A percentile compares a stretch with the other conserved stretches of the same genome.
These are phyloP conservation scores for Dalechampia spathulata DNA, from an alignment of 441 rosid genomes.

Conservation along the genomic window DNA sequence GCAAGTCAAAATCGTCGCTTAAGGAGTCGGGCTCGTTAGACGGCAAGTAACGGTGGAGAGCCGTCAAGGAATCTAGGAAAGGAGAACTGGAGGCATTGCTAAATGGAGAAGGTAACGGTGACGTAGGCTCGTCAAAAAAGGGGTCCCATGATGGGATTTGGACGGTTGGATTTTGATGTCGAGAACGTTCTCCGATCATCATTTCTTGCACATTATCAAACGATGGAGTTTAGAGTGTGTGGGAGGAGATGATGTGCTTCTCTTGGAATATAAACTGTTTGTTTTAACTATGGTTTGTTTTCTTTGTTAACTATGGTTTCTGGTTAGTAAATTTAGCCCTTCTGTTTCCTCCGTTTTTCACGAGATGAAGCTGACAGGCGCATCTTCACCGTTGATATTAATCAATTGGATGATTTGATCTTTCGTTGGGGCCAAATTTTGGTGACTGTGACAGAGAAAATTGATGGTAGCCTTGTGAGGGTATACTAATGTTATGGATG, in stretches of 20 bases:
- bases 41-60: constrained; percentile 54
- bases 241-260: not conserved
- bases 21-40: constrained; percentile 44
- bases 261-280: constrained; percentile 34
- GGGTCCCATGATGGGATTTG: constrained; percentile 57
- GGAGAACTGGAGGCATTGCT: constrained; percentile 23
- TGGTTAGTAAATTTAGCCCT: constrained; percentile 22
- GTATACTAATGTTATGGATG: not conserved
- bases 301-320: constrained; percentile 28
- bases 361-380: constrained; percentile 7
- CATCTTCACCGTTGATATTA: constrained; percentile 23
- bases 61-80: constrained; percentile 46
- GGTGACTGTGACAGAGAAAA: not conserved
- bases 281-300: constrained; percentile 29
- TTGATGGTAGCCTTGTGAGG: constrained; percentile 14
- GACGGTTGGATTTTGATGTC: constrained; percentile 38
- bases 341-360: not conserved
- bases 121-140: constrained; percentile 20
- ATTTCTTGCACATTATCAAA: not conserved
- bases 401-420: not conserved
- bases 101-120: constrained; percentile 18
- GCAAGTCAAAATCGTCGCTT: constrained; percentile 41
- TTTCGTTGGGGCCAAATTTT: not conserved
- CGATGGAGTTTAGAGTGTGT: not conserved
- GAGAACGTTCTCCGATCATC: constrained; percentile 57